phyloP scores from a whole-genome alignment of 139 green algal species.

The Klebsormidium nitens region DNA sequence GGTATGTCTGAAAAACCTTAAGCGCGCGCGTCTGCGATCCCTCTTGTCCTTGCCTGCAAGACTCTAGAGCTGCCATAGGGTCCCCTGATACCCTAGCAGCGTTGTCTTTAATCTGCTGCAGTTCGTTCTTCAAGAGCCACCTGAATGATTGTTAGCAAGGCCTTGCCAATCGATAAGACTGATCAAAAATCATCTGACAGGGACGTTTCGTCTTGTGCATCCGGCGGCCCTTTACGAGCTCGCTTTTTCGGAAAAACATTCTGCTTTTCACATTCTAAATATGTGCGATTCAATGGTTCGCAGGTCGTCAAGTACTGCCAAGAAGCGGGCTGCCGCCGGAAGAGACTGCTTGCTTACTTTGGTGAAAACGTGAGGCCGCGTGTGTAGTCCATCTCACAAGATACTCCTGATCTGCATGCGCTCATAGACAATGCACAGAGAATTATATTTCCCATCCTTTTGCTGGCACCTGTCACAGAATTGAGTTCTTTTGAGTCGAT shows the following conservation, averaged over 20 bases:
- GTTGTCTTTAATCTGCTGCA: too few relatives aligned
- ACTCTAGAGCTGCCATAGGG: too few relatives aligned
- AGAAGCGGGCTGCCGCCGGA: slow-evolving; percentile 43
- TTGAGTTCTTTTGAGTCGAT: too few relatives aligned
- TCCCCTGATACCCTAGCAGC: too few relatives aligned
- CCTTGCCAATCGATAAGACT: background rate
- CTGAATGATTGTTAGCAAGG: background rate
- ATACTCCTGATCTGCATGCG: too few relatives aligned
- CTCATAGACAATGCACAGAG: too few relatives aligned
- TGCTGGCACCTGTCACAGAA: too few relatives aligned
- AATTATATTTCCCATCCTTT: too few relatives aligned
- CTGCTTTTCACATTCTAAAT: slow-evolving; percentile 8
- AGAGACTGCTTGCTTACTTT: slow-evolving; percentile 55
- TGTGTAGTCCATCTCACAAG: too few relatives aligned
- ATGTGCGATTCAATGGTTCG: slow-evolving; percentile 17
- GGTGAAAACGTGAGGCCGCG: slow-evolving; percentile 50
- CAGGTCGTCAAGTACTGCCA: slow-evolving; percentile 52
- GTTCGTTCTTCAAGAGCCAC: too few relatives aligned
- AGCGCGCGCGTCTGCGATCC: background rate
- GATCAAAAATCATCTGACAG: background rate
- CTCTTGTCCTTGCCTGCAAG: too few relatives aligned
- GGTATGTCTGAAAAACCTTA: too few relatives aligned
- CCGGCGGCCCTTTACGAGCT: background rate
- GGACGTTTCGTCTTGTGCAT: background rate
- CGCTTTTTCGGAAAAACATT: background rate